phyloP scores from a whole-genome alignment of 805 yeast genomes.

The Candida railenensis region DNA sequence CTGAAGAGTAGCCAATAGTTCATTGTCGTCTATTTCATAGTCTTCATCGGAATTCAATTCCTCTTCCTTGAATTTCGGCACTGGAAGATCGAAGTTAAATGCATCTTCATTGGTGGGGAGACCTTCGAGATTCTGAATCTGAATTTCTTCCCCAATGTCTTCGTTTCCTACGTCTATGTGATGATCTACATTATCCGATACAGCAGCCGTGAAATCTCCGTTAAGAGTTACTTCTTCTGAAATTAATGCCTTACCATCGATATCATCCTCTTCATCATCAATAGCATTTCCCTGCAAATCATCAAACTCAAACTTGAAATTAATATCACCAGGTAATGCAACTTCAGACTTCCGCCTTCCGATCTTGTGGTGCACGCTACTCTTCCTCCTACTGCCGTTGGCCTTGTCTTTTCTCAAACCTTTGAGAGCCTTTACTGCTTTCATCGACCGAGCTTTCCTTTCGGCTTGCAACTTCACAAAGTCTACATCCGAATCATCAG shows the following conservation, averaged over 20 bases:
- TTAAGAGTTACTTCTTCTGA: no score
- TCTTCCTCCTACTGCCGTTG: conserved; percentile 5
- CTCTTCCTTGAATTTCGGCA: conserved; percentile 51
- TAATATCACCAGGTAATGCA: conserved; percentile 42
- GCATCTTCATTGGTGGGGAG: conserved; percentile 10
- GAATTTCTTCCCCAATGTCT: conserved; percentile 59
- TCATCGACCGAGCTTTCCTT: conserved; percentile 55
- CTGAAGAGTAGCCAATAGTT: conserved; percentile 44
- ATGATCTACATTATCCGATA: neutral
- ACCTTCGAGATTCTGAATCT: conserved; percentile 4
- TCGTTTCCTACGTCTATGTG: conserved; percentile 33
- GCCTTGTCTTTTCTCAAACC: conserved; percentile 12
- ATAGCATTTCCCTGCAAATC: conserved; percentile 20
- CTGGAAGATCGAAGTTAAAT: conserved; percentile 16
- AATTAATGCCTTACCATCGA: no score
- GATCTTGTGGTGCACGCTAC: conserved; percentile 19
- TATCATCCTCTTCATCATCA: conserved; percentile 19
- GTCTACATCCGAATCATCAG: conserved; percentile 69
- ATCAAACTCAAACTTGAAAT: conserved; percentile 42
- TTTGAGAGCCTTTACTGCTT: conserved; percentile 38
- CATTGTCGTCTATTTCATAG: conserved; percentile 55
- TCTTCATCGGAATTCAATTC: conserved; percentile 61
- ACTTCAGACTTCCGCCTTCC: conserved; percentile 38
- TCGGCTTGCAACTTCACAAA: conserved; percentile 71
- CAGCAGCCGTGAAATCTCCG: no score